Conservation (phyloP, 345 rosid species). For the Rhizophora apiculata region DNA sequence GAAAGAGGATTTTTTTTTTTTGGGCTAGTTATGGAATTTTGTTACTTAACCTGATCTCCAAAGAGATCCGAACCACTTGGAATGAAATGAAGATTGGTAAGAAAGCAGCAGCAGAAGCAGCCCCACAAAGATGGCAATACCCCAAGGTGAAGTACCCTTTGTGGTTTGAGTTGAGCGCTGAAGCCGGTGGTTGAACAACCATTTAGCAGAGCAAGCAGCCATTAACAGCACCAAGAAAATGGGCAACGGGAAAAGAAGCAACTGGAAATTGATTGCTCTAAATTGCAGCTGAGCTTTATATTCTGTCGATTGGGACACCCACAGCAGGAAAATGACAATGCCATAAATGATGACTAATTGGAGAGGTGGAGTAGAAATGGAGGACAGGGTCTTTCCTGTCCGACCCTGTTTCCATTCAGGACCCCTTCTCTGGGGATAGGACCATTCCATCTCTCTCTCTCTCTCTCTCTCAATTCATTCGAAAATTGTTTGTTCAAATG, state of each 20-base stretch:
- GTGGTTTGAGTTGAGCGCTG: not conserved
- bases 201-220: slow-evolving; percentile 21
- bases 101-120: slow-evolving; percentile 43
- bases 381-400: slow-evolving; percentile 37
- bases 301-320: slow-evolving; percentile 33
- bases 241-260: slow-evolving; percentile 36
- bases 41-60: slow-evolving; percentile 19
- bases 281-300: slow-evolving; percentile 33
- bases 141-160: slow-evolving; percentile 38
- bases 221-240: slow-evolving; percentile 32
- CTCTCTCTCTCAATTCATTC: not conserved
- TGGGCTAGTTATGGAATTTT: not conserved
- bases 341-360: slow-evolving; percentile 44
- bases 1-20: not conserved
- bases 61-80: slow-evolving; percentile 47
- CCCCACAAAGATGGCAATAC: slow-evolving; percentile 35
- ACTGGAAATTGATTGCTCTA: slow-evolving; percentile 34
- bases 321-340: slow-evolving; percentile 46
- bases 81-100: slow-evolving; percentile 51
- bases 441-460: slow-evolving; percentile 42
- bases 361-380: slow-evolving; percentile 39
- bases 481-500: not conserved
- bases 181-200: slow-evolving; percentile 21
- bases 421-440: slow-evolving; percentile 46
- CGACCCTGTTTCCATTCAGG: slow-evolving; percentile 59